Evolutionary conservation across 805 yeast genomes (phyloP).

Genomic region (Cyberlindnera xylosilytica): DNA sequence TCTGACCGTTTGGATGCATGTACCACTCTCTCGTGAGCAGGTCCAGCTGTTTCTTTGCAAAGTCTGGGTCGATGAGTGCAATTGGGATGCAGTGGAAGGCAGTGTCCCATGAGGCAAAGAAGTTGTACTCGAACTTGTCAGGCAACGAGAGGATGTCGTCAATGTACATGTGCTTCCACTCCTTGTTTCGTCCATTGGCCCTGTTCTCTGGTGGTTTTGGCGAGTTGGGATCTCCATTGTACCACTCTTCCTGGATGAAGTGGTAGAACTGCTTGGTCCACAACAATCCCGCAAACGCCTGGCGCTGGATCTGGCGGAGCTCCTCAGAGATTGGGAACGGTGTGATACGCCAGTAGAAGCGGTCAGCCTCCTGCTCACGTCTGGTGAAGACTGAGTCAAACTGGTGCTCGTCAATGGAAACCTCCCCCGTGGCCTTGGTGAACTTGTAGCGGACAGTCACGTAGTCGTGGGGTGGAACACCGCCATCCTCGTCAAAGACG

Average conservation of each 20-base stretch:
- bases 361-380: slow-evolving; percentile 87
- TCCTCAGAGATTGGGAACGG: slow-evolving; percentile 83
- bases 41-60: slow-evolving; percentile 86
- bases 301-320: slow-evolving; percentile 80
- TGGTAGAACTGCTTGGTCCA: slow-evolving; percentile 94
- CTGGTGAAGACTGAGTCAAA: slow-evolving; percentile 67
- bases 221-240: slow-evolving; percentile 78
- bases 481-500: slow-evolving; percentile 69
- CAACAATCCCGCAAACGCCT: slow-evolving; percentile 88
- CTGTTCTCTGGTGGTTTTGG: slow-evolving; percentile 79
- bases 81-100: slow-evolving; percentile 93
- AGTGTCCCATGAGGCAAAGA: slow-evolving; percentile 96
- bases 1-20: slow-evolving; percentile 97
- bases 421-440: slow-evolving; percentile 36
- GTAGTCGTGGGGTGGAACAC: slow-evolving; percentile 82
- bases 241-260: slow-evolving; percentile 84
- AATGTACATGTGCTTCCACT: slow-evolving; percentile 86
- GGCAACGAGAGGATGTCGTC: slow-evolving; percentile 88
- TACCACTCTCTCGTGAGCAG: slow-evolving; percentile 91
- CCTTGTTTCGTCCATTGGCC: slow-evolving; percentile 82
- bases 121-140: slow-evolving; percentile 95
- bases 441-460: slow-evolving; percentile 81
- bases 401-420: slow-evolving; percentile 56
- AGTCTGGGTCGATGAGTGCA: slow-evolving; percentile 90
- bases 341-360: slow-evolving; percentile 83